These are phyloP conservation scores for Gossypium ekmanianum DNA, from an alignment of 345 rosid species.

Conservation along the genomic window DNA sequence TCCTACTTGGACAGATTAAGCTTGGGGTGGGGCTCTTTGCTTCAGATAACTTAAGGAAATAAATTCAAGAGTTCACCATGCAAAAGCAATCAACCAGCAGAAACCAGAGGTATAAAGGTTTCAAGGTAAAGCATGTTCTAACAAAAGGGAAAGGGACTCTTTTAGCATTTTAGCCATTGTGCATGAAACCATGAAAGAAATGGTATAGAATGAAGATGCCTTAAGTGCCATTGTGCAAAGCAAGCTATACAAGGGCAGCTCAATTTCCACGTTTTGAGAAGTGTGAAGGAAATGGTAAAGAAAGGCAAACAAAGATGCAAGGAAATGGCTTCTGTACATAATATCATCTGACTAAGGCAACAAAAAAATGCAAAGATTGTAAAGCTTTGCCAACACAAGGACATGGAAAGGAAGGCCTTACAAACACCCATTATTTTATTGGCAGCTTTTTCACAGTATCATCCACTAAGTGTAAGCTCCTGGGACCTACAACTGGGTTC, in stretches of 20 bases:
- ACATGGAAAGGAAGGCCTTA: background rate
- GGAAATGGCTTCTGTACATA: background rate
- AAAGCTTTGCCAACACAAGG: background rate
- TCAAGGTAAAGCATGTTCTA: constrained; percentile 51
- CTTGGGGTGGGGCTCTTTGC: background rate
- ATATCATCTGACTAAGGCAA: background rate
- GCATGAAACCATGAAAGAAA: no score
- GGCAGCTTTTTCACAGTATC: background rate
- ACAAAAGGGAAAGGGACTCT: no score
- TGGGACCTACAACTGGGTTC: background rate
- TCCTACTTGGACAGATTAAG: background rate
- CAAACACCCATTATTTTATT: background rate
- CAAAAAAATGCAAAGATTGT: background rate
- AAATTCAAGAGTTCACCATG: constrained; percentile 21
- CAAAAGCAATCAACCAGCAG: constrained; percentile 39
- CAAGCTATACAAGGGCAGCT: background rate
- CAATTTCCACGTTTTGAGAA: background rate
- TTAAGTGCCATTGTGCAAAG: background rate
- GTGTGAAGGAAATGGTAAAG: no score
- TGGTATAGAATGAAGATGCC: background rate
- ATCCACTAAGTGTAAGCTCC: background rate
- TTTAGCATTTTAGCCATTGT: no score
- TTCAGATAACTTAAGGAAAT: constrained; percentile 4
- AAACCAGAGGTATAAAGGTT: constrained; percentile 36
- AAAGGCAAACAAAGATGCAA: no score